Conservation (phyloP, 1,139 yeast species). For the Kurtzmaniella natalensis region DNA sequence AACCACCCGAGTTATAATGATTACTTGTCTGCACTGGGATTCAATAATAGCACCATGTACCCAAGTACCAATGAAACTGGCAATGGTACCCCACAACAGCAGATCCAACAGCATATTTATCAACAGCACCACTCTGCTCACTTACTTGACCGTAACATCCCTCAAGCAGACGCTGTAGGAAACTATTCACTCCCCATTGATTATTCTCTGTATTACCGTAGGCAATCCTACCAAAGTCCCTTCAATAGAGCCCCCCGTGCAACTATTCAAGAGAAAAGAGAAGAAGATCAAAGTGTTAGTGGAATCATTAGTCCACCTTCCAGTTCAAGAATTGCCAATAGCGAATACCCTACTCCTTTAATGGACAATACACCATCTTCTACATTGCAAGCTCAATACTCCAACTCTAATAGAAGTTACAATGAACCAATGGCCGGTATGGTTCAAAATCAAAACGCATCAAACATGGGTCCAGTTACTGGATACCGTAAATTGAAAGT, state of each 20-base stretch:
- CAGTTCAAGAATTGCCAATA: not conserved
- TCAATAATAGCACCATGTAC: conserved; percentile 6
- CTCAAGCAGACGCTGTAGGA: no score
- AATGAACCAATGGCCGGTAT: no score
- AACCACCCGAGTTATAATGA: not conserved
- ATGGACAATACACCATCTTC: not conserved
- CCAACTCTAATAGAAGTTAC: not conserved
- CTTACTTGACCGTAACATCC: no score
- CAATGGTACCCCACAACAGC: no score
- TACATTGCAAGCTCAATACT: not conserved
- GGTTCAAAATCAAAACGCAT: no score
- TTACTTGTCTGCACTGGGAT: conserved; percentile 1
- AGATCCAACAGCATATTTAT: no score
- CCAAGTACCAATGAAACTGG: conserved; percentile 1
- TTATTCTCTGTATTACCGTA: not conserved
- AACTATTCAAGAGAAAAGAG: not conserved
- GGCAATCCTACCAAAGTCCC: not conserved
- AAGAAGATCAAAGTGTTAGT: not conserved
- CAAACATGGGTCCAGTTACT: not conserved
- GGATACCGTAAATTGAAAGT: conserved; percentile 31
- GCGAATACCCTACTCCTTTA: not conserved
- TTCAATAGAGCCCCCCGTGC: not conserved
- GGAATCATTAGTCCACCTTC: conserved; percentile 1
- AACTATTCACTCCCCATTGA: no score
- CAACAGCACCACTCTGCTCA: not conserved